Evolutionary conservation across 352 stramenopile genomes (phyloP).

Genomic region (Phytophthora nicotianae): DNA sequence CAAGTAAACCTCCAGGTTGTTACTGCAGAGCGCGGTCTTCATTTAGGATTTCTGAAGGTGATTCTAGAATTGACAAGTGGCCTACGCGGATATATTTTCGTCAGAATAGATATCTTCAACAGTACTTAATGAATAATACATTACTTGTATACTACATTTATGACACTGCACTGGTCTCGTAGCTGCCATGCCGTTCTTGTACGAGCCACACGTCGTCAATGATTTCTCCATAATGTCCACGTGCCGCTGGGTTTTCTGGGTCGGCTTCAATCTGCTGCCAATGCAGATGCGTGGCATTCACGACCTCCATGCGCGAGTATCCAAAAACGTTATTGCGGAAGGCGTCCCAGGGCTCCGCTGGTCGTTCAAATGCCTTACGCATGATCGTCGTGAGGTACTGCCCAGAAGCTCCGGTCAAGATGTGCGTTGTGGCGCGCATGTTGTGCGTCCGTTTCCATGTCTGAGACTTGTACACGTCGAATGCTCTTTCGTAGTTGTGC

Average conservation of each 20-base stretch:
- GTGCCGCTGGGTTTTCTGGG: constrained; percentile 69
- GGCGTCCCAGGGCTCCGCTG: constrained; percentile 60
- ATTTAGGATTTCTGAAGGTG: too few species aligned
- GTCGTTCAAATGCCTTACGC: constrained; percentile 76
- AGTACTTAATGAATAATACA: too few species aligned
- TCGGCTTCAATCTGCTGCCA: constrained; percentile 90
- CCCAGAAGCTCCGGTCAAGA: constrained; percentile 85
- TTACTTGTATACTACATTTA: too few species aligned
- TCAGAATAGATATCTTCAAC: too few species aligned
- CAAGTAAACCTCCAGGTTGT: too few species aligned
- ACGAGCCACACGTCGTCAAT: constrained; percentile 91
- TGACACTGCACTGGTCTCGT: constrained; percentile 29
- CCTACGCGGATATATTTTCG: too few species aligned
- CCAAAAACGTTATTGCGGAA: constrained; percentile 88
- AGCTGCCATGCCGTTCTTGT: constrained; percentile 89
- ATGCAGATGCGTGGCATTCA: constrained; percentile 85
- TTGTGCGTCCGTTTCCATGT: constrained; percentile 71
- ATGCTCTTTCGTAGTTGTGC: constrained; percentile 91
- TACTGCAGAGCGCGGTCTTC: too few species aligned
- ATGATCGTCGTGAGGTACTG: constrained; percentile 81
- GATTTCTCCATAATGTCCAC: constrained; percentile 75
- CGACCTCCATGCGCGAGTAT: constrained; percentile 81
- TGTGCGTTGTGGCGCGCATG: constrained; percentile 87
- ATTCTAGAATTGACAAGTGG: too few species aligned
- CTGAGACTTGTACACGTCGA: constrained; percentile 70